Evolutionary conservation across 305 asterid species (phyloP).

Genomic region (Andrographis paniculata): DNA sequence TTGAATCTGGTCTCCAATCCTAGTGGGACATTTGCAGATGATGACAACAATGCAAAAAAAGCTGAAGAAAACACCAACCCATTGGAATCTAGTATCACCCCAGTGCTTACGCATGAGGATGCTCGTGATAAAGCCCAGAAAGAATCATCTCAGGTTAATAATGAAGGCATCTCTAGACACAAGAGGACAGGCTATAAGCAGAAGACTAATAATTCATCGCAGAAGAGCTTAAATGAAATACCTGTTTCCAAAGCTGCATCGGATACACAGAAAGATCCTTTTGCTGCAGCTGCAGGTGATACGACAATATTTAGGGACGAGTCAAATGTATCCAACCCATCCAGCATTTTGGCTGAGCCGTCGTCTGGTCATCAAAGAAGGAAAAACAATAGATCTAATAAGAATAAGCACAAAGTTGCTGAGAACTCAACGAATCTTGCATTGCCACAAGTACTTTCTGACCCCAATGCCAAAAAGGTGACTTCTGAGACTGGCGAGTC

Average conservation of each 20-base stretch:
- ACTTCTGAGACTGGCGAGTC: constrained; percentile 31
- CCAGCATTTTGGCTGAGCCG: constrained; percentile 27
- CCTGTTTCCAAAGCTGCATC: constrained; percentile 18
- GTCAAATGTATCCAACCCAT: constrained; percentile 26
- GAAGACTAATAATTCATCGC: constrained; percentile 35
- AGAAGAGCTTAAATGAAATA: constrained; percentile 35
- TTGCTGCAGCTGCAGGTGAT: constrained; percentile 32
- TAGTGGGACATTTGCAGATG: constrained; percentile 22
- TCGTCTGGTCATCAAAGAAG: constrained; percentile 46
- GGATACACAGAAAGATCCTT: constrained; percentile 29
- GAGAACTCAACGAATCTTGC: constrained; percentile 28
- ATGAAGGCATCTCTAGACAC: constrained; percentile 36
- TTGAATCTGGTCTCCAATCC: constrained; percentile 23
- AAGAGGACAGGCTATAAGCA: constrained; percentile 52
- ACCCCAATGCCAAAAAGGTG: constrained; percentile 24
- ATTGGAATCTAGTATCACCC: constrained; percentile 25
- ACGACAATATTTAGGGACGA: constrained; percentile 25
- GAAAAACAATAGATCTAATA: constrained; percentile 44
- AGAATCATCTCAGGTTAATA: constrained; percentile 32
- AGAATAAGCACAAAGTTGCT: constrained; percentile 51
- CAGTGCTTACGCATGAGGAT: constrained; percentile 30
- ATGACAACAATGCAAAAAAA: constrained; percentile 21
- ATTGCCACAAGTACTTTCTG: constrained; percentile 26
- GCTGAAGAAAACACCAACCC: constrained; percentile 25
- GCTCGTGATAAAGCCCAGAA: constrained; percentile 21